phyloP scores from a whole-genome alignment of 129 eudicot species.

The Lactuca sativa region DNA sequence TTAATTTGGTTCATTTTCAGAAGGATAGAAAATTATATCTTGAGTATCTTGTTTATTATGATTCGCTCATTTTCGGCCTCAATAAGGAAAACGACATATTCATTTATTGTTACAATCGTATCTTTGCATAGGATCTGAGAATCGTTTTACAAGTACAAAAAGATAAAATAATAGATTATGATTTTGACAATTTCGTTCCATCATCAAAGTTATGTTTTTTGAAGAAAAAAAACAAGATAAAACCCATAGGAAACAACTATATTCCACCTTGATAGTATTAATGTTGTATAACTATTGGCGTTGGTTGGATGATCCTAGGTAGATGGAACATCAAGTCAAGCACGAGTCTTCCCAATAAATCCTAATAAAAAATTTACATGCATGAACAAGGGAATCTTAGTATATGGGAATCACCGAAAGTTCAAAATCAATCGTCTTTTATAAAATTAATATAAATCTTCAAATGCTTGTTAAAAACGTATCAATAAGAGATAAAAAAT shows the following conservation, averaged over 20 bases:
- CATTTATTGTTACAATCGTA: background rate
- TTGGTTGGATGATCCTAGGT: conserved; percentile 29
- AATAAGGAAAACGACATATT: conserved; percentile 10
- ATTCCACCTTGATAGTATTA: background rate
- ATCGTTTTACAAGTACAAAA: conserved; percentile 8
- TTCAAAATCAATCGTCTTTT: conserved; percentile 8
- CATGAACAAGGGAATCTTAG: conserved; percentile 31
- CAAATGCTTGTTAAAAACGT: background rate
- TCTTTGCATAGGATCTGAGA: conserved; percentile 16
- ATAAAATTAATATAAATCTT: background rate
- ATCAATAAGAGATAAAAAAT: background rate
- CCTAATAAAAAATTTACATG: conserved; percentile 18
- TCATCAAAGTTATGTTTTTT: background rate
- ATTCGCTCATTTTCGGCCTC: background rate
- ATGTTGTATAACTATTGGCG: background rate
- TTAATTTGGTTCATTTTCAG: background rate
- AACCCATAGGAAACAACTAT: conserved; percentile 23
- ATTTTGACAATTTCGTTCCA: conserved; percentile 10
- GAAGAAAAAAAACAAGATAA: conserved; percentile 14
- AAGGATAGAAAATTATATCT: conserved; percentile 6
- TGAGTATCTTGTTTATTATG: conserved; percentile 2
- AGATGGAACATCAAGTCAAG: conserved; percentile 27
- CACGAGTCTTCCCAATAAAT: conserved; percentile 26
- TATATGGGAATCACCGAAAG: conserved; percentile 32
- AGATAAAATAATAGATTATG: background rate